Evolutionary conservation across 176 grass and related monocot genomes (phyloP).

Genomic region (Thinopyrum elongatum): DNA sequence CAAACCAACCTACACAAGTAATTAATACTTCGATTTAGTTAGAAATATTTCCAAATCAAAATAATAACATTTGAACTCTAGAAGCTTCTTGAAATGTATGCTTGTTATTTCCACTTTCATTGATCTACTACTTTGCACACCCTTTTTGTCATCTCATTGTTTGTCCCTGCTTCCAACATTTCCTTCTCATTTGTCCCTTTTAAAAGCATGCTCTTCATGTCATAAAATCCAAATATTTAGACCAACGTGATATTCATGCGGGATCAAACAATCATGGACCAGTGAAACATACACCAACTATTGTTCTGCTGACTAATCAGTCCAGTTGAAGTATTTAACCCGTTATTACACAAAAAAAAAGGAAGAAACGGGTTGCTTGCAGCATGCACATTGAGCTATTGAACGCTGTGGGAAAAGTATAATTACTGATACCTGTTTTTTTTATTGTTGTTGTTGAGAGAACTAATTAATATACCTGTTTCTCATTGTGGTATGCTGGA

Average conservation of each 20-base stretch:
- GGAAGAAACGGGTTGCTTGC: too few relatives aligned
- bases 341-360: not conserved
- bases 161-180: not conserved
- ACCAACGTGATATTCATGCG: not conserved
- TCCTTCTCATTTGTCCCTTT: not conserved
- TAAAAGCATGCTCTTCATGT: not conserved
- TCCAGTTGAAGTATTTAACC: not conserved
- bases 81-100: not conserved
- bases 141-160: not conserved
- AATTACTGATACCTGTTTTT: not conserved
- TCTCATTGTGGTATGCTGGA: slow-evolving; percentile 51
- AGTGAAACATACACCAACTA: not conserved
- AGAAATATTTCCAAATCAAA: not conserved
- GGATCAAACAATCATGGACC: not conserved
- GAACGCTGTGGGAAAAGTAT: not conserved
- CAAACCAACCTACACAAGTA: slow-evolving; percentile 48
- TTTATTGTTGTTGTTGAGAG: too few relatives aligned
- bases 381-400: too few relatives aligned
- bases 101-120: not conserved
- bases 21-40: not conserved
- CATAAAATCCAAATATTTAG: not conserved
- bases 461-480: slow-evolving; percentile 46
- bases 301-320: not conserved
- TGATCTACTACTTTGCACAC: not conserved
- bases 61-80: not conserved